Evolutionary conservation across 768 basidiomycete genomes (phyloP).

Genomic region (Serendipita sp.): DNA sequence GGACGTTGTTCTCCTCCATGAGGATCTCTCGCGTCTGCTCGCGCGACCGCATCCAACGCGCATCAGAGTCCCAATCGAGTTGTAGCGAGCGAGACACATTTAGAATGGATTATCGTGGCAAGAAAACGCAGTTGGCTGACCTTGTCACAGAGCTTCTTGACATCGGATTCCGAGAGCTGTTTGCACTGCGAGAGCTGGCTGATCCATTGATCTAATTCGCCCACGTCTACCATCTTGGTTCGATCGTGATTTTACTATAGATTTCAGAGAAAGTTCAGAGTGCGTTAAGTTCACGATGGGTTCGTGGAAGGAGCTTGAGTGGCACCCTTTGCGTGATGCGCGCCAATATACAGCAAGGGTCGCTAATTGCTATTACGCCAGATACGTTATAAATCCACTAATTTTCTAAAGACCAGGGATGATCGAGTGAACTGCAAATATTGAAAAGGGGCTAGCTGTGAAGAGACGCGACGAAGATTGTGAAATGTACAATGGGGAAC

Average conservation of each 20-base stretch:
- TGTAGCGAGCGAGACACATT: neutral
- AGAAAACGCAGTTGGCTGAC: constrained; percentile 29
- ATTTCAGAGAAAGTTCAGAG: neutral
- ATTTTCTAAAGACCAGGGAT: too few relatives aligned
- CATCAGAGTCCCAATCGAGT: neutral
- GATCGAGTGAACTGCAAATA: too few relatives aligned
- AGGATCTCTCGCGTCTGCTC: constrained; percentile 87
- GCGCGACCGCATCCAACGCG: neutral
- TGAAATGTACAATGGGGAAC: too few relatives aligned
- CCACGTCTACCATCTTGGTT: constrained; percentile 19
- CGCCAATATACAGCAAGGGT: too few relatives aligned
- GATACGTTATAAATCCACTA: too few relatives aligned
- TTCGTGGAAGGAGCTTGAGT: neutral
- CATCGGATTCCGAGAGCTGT: constrained; percentile 85
- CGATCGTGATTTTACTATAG: constrained; percentile 12
- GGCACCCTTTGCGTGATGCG: neutral
- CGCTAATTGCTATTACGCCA: too few relatives aligned
- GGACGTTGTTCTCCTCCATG: constrained; percentile 98
- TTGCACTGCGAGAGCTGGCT: constrained; percentile 94
- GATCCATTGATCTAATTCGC: constrained; percentile 93
- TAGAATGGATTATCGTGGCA: constrained; percentile 12
- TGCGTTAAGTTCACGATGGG: neutral
- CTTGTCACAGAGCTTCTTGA: constrained; percentile 98
- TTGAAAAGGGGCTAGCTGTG: too few relatives aligned
- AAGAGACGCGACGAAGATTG: too few relatives aligned